These are phyloP conservation scores for Diversispora epigaea DNA, from an alignment of 192 early-diverging fungal genomes.

Conservation along the genomic window DNA sequence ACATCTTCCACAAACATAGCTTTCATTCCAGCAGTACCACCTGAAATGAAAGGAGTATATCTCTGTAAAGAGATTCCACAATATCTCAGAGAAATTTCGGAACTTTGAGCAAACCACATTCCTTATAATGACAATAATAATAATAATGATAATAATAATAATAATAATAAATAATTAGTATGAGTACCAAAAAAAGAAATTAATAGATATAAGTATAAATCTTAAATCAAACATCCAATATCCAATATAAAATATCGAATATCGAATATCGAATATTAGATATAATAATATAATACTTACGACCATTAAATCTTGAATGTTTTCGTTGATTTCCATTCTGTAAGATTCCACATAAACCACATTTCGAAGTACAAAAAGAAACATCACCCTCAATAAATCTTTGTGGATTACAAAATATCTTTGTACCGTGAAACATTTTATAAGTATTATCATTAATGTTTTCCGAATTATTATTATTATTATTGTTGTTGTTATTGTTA, in stretches of 20 bases:
- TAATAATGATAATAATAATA: background rate
- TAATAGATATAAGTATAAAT: too few species aligned
- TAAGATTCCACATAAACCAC: slow-evolving; percentile 7
- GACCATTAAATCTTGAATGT: slow-evolving; percentile 3
- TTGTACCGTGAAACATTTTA: slow-evolving; percentile 9
- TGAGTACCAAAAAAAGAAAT: background rate
- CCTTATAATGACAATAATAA: background rate
- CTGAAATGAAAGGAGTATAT: background rate
- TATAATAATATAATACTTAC: background rate
- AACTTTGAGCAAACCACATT: slow-evolving; percentile 10
- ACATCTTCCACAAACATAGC: slow-evolving; percentile 3
- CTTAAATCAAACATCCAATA: too few species aligned
- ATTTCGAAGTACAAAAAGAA: background rate
- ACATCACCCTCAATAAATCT: background rate
- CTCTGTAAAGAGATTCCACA: background rate
- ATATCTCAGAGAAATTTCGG: background rate
- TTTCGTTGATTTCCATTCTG: slow-evolving; percentile 9
- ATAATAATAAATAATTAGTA: background rate
- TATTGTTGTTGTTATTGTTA: background rate
- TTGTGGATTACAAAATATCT: slow-evolving; percentile 4
- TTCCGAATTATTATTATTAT: background rate
- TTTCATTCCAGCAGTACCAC: background rate
- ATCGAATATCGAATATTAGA: too few species aligned
- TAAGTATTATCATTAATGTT: background rate
- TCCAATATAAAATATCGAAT: too few species aligned